Evolutionary conservation across 306 rosid genomes (phyloP).

Genomic region (Gastrolobium bilobum): DNA sequence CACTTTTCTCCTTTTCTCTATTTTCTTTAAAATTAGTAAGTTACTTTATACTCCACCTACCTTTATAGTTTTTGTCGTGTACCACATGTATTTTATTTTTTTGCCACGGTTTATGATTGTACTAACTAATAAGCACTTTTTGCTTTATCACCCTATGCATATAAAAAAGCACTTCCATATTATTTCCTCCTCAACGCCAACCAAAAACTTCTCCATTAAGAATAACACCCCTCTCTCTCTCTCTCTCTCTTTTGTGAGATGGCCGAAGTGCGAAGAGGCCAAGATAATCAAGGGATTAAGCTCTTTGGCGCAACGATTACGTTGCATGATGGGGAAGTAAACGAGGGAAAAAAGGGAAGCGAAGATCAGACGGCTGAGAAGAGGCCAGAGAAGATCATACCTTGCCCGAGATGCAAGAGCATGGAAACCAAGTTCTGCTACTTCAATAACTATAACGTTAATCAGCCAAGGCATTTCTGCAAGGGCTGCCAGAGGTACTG

Average conservation of each 20-base stretch:
- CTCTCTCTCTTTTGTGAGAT: conserved; percentile 41
- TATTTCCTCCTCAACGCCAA: conserved; percentile 34
- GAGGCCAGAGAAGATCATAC: conserved; percentile 74
- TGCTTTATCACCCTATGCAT: conserved; percentile 5
- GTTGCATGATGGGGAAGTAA: conserved; percentile 51
- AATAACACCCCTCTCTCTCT: not conserved
- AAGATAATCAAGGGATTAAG: conserved; percentile 74
- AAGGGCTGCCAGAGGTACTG: conserved; percentile 93
- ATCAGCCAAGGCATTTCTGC: conserved; percentile 94
- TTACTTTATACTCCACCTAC: conserved; percentile 52
- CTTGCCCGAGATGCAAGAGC: conserved; percentile 96
- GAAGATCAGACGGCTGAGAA: conserved; percentile 61
- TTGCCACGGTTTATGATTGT: conserved; percentile 32
- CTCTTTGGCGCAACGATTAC: conserved; percentile 80
- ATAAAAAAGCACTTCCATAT: conserved; percentile 35
- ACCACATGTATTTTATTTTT: conserved; percentile 37
- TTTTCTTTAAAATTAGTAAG: conserved; percentile 27
- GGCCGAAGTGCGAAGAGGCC: conserved; percentile 58
- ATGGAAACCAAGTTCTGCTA: conserved; percentile 96
- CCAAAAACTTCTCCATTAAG: conserved; percentile 46
- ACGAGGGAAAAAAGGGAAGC: conserved; percentile 50
- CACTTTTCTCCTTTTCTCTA: not conserved
- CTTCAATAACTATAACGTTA: conserved; percentile 92
- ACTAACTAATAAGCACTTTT: conserved; percentile 50
- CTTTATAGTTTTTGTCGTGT: conserved; percentile 45